Base-by-base conservation (phyloP, 2,329 filamentous ascomycete species). In the Verticillium alfalfae region DNA sequence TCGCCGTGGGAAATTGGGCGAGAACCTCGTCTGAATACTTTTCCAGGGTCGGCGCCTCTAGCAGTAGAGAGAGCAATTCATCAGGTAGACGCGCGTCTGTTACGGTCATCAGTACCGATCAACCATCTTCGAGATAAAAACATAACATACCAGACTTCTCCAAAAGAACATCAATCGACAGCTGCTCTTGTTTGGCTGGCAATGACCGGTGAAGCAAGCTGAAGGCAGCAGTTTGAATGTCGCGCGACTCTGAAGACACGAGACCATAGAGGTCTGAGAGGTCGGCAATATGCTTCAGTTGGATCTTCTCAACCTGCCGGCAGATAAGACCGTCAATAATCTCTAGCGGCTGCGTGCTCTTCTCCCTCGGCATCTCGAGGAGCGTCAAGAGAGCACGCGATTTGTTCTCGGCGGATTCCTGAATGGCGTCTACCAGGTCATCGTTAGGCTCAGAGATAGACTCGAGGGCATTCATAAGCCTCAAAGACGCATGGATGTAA, bases 151-250 rank as follows among this genome's bases (percentile, higher is more conserved):
- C 76, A 63, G 80, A 87, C 72, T 92, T 90, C 38, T 92, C 89
- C 1, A 93, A 73, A n/a, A 88, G 71, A 2, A 83, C 83, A 65
- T 97, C 89, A 37, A 98, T 81, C 0, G 93, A 95, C 1, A 94
- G 80, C 61, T 96, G 85, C 70, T 96, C 90, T 71, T 97, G 94
- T 1, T 83, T 79, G 2, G 82, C 82, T 0, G 93, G 92, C 8
- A 98, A 87, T n/a, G 90, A 87, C 57, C 84, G 85, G 70, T 96
- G 91, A 5, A 99, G 80, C 31, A 98, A 77, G 49, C 86, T 84
- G 72, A 93, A 98, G 0, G 92, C 91, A 1, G 92, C 88, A 12
- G 87, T 88, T 70, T 97, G 93, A 5, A 97, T 84, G 9, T 88
- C 81, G 41, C 85, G 81, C 2, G 91, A 95, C 12, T 89, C 85